Evolutionary conservation across 345 rosid species (phyloP).

Genomic region (Linum lewisii): DNA sequence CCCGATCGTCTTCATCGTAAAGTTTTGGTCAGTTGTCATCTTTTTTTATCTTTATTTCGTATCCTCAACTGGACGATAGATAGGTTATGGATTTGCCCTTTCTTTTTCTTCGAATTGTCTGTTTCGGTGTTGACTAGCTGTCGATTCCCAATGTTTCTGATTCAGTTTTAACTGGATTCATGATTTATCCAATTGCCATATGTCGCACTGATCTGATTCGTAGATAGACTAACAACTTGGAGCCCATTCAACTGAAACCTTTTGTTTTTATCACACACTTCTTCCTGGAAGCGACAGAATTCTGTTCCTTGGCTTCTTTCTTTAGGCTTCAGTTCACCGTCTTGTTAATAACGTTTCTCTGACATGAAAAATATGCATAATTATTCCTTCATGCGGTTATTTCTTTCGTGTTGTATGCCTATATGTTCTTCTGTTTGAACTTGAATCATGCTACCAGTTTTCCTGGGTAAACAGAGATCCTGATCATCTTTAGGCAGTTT

Average conservation of each 20-base stretch:
- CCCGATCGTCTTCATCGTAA: background rate
- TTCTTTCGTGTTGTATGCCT: background rate
- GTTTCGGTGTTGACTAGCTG: background rate
- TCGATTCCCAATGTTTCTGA: background rate
- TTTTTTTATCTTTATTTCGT: background rate
- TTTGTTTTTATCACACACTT: background rate
- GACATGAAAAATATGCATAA: background rate
- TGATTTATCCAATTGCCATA: background rate
- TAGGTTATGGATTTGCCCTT: background rate
- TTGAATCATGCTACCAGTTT: background rate
- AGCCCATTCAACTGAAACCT: background rate
- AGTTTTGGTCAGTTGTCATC: background rate
- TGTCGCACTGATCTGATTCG: background rate
- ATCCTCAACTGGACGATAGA: too few species aligned
- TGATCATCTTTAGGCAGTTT: background rate
- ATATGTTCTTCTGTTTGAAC: background rate
- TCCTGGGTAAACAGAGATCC: background rate
- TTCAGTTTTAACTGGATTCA: background rate
- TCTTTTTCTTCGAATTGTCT: background rate
- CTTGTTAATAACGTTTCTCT: background rate
- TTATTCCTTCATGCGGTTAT: background rate
- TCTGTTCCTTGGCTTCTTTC: background rate
- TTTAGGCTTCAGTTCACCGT: background rate
- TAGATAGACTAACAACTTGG: background rate
- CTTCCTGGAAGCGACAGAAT: background rate